Evolutionary conservation across 257 asterid genomes (phyloP).

Genomic region (Pogostemon cablin): DNA sequence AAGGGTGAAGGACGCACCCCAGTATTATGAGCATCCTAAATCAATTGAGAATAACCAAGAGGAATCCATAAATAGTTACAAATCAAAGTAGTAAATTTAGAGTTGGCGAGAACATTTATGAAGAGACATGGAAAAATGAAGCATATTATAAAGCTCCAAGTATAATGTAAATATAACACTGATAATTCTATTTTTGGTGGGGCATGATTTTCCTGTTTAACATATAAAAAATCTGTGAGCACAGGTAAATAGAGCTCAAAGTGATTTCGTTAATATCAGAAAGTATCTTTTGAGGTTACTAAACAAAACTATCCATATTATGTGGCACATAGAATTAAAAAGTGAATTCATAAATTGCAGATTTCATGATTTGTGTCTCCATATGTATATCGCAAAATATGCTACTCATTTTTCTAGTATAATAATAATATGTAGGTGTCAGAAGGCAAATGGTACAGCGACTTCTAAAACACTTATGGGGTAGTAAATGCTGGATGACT

Average conservation of each 20-base stretch:
- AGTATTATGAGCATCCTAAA: conserved; percentile 54
- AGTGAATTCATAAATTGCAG: conserved; percentile 4
- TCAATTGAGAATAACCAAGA: conserved; percentile 21
- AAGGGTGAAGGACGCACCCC: conserved; percentile 46
- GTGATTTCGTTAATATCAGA: conserved; percentile 17
- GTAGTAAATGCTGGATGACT: neutral
- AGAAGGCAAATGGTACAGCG: neutral
- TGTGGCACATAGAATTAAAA: neutral
- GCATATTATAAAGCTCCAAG: conserved; percentile 25
- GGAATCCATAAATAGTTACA: neutral
- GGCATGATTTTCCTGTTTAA: conserved; percentile 19
- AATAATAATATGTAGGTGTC: neutral
- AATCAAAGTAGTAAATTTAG: neutral
- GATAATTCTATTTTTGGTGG: conserved; percentile 26
- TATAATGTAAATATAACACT: conserved; percentile 1
- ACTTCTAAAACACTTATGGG: neutral
- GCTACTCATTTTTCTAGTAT: neutral
- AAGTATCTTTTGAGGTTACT: neutral
- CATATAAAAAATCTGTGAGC: conserved; percentile 14
- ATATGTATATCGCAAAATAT: neutral
- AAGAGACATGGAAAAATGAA: conserved; percentile 23
- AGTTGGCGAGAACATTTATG: conserved; percentile 13
- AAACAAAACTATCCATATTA: neutral
- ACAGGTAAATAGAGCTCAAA: conserved; percentile 26
- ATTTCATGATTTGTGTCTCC: neutral